Base-by-base conservation (phyloP, 2,329 filamentous ascomycete species). In the Orbilia brochopaga region DNA sequence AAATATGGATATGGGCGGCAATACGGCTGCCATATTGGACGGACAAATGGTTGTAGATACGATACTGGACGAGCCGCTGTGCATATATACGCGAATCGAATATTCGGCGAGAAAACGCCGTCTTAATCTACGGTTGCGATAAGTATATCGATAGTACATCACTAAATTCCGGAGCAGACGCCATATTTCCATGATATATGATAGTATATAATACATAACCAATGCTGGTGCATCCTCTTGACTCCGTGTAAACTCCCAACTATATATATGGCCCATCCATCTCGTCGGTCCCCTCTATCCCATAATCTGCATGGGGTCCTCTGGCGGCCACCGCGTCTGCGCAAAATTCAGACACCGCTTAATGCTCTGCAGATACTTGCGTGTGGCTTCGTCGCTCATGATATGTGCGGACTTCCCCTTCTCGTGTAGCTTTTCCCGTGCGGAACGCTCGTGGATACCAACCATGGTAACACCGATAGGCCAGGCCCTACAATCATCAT, bases 381-480 rank as follows among this genome's bases (percentile, higher is more conserved):
- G 86, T 58, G 94, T 99, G 50, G 90, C 88, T 81, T 99, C 94
- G 78, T 97, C 94, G 66, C 92, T 93, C 88, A 99, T 92, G 76
- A 97, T 96, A 79, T 99, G 92, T 2, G 93, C 94, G 77, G 92
- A 89, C 78, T 89, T 87, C 67, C 88, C 89, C 75, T 86, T 85
- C 79, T 94, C 87, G 79, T 97, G 92, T 69, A 99, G 82, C 81
- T 99, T 99, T 81, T 99, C 94, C 74, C 94, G 86, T 19, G 94
- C 93, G 75, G 90, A 94, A 78, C 94, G 87, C 83, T 97, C 94
- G 85, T 99, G 94, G 77, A 99, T 99, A 83, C 94, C 94, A 78
- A 99, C 94, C 94, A 97, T 99, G 79, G 94, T 99, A 42, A 99
- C 94, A 81, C 94, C 94, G 78, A 99, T 99, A 23, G 94, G 94